Base-by-base conservation (phyloP, 75 land plant species). In the Cunninghamia lanceolata region DNA sequence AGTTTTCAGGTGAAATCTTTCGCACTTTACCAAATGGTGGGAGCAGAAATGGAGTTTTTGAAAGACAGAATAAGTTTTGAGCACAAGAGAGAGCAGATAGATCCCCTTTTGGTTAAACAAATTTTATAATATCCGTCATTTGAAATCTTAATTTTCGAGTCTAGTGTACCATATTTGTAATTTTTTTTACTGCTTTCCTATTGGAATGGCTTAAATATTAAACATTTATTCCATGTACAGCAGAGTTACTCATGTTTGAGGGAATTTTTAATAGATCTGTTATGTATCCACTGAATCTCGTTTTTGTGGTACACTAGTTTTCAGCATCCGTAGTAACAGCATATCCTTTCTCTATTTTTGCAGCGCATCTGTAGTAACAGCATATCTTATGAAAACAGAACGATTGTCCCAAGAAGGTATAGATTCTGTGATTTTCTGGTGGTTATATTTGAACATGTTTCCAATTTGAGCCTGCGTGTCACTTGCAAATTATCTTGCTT, bases 281-380 rank as follows among this genome's bases (percentile, higher is more conserved):
- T 39, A 39, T 59, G 3, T 19, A 21, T 59, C 66, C 28, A 21
- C 46, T 46, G 13, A 79, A 79, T 43, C 28, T 79, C 13, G 28
- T 79, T 28, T 70, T 16, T 21, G 19, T 46, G 1, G 14, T 14
- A 13, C 11, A 13, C 53, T 50, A 78, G 16, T 39, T 40, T 9
- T 40, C 39, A 21, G 21, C 21, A 50, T 14, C 28, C 39, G 15
- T 77, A 16, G 28, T 82, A 14, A 25, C n/a, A 35, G 9, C 11
- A 52, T 53, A 50, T 83, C 45, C 82, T 73, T 38, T 85, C 75
- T 83, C 86, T 87, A 85, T 93, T 46, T 86, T 85, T 96, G 95
- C 98, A 98, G 99, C 93, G 99, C 99, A 54, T 92, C 99, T 88
- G 92, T 96, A 28, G 90, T 98, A 63, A 96, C 90, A 85, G 99